Evolutionary conservation across 1,284 basidiomycete species (phyloP), one percentile per base, ranked within the genome.

Genomic region (Puccinia polysora): DNA sequence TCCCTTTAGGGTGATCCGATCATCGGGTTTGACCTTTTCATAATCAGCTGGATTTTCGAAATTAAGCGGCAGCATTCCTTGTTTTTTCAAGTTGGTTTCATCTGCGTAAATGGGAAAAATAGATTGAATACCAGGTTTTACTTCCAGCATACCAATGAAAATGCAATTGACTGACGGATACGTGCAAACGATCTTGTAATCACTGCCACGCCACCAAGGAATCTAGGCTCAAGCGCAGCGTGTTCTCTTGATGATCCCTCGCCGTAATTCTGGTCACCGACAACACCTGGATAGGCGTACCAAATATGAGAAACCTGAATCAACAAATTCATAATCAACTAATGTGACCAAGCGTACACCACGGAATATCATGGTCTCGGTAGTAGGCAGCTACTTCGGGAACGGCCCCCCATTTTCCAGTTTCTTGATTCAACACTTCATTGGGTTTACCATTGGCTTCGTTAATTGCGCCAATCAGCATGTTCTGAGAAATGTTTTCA

Each of bases 401-500:
- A 74, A 97, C 92, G 74, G 86, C 84, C 45, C 84, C 91, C 82
- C 84, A 96, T 81, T 90, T 87, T 78, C 93, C 91, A 64, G 90
- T 94, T 75, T 88, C 76, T 83, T 90, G 86, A 86, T 95, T 96
- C 85, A 89, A 88, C 78, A 97, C 84, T 81, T 90, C 90, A 88
- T 97, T 98, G 75, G 95, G 92, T 83, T 97, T 89, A 75, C 87
- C 88, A 81, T 93, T 96, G 83, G 93, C 93, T 73, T 86, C 81
- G 84, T 97, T 97, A 84, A 97, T 94, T 72, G 92, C 94, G 80
- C 92, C 92, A 76, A 97, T 97, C 81, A 97, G 82, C 83, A 91
- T 95, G 85, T 97, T 97, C 82, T 96, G 90, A 43, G 92, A 96
- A 81, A 97, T 98, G 86, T 98, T 97, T 82, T 96, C 86, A 78